These are phyloP conservation scores for Hymenoscyphus repandus DNA, from an alignment of 2,329 filamentous ascomycete genomes.

Conservation along the genomic window DNA sequence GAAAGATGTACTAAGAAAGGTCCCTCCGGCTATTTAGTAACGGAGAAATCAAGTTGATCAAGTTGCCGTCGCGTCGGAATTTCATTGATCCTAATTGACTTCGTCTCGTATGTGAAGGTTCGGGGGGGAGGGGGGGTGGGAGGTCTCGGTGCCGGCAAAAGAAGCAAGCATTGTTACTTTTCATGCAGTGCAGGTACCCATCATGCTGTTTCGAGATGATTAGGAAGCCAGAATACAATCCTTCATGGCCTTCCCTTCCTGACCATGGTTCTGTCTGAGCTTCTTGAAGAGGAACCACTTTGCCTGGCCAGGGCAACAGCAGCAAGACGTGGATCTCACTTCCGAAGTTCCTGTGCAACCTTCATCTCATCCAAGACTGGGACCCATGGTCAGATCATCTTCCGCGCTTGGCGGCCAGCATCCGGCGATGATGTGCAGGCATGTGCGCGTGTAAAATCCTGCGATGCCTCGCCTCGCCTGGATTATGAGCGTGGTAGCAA, in stretches of 20 bases:
- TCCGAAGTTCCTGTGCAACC: not conserved
- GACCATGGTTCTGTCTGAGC: not conserved
- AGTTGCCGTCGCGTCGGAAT: not conserved
- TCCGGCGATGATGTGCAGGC: slow-evolving; percentile 3
- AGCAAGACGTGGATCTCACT: not conserved
- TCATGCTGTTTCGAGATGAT: slow-evolving; percentile 1
- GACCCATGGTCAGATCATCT: slow-evolving; percentile 2
- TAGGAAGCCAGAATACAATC: not conserved
- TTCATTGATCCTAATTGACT: not conserved
- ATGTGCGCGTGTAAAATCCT: not conserved
- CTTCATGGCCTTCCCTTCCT: not conserved
- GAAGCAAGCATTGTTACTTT: not conserved
- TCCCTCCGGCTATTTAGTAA: not conserved
- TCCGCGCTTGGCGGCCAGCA: slow-evolving; percentile 1
- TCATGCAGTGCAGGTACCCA: not conserved
- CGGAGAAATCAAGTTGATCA: not conserved
- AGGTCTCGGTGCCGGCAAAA: slow-evolving; percentile 1
- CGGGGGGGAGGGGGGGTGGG: no score
- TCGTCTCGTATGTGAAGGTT: not conserved
- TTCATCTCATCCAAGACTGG: not conserved
- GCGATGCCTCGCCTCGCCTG: not conserved
- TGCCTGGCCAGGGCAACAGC: not conserved
- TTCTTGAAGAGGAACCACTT: not conserved
- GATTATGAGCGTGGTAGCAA: not conserved
- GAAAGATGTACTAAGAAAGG: not conserved